Evolutionary conservation across 306 rosid genomes (phyloP), one percentile per base, ranked within the genome.

Genomic region (Prunus padus): DNA sequence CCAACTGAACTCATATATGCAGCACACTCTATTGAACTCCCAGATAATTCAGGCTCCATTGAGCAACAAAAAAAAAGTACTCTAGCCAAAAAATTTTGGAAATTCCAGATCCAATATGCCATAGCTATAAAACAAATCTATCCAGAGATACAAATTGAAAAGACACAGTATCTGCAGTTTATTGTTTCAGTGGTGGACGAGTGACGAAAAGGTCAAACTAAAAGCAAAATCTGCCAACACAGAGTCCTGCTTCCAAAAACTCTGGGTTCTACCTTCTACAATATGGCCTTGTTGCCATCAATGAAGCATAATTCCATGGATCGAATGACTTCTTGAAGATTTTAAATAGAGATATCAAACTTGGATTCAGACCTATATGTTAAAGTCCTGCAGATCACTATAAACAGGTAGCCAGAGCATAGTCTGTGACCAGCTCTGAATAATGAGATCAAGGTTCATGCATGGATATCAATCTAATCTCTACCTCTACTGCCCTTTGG

Each of bases 391-490:
- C 61, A 69, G 18, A 69, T 28, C 9, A 42, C 59, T 14, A 46
- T 28, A 47, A 18, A 33, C n/a, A 16, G 28, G 57, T 52, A 52
- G 8, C n/a, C n/a, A 28, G 57, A 18, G 42, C 13, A 30, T 28
- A 3, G n/a, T n/a, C 50, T 37, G 10, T 1, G 11, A 62, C 25
- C 62, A 52, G n/a, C 47, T 52, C 63, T 42, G n/a, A 56, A 72
- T 22, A 52, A 30, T 28, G 70, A 74, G 30, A 74, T 47, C 60
- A 18, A 60, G 16, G 47, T 22, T 49, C 12, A 75, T 75, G 28
- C 72, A 31, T 3, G 50, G 11, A 15, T 18, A 13, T 26, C 52
- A 14, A 60, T 60, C 37, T 16, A 37, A 71, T 23, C 76, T 22
- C 54, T 37, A 71, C n/a, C 51, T 40, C 55, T 22, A 40, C 25